These are phyloP conservation scores for Adansonia digitata DNA, from an alignment of 345 rosid genomes.

Conservation along the genomic window DNA sequence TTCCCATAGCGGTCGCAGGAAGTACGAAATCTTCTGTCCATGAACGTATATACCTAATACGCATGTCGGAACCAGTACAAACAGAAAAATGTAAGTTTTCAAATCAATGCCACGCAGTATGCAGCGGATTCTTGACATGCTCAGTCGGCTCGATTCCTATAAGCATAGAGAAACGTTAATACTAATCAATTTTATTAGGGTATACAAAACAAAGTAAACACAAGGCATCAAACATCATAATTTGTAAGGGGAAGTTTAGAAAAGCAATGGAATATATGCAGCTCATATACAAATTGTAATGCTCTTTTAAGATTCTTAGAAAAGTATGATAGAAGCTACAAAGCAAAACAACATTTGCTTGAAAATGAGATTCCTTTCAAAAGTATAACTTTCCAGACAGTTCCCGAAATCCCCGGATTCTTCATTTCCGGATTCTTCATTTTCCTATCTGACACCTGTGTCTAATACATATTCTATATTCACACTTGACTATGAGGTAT, in stretches of 20 bases:
- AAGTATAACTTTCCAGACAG: no score
- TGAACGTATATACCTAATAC: constrained; percentile 42
- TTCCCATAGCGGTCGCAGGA: constrained; percentile 44
- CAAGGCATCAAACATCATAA: background rate
- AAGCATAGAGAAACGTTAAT: constrained; percentile 1
- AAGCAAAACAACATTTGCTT: background rate
- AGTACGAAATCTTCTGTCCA: constrained; percentile 45
- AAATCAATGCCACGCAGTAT: constrained; percentile 84
- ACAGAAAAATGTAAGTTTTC: constrained; percentile 57
- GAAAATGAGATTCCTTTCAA: background rate
- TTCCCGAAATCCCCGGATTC: no score
- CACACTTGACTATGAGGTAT: no score
- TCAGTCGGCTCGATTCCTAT: constrained; percentile 75
- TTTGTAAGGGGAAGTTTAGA: background rate
- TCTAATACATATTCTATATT: no score
- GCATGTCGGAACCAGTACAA: constrained; percentile 65
- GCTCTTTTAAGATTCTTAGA: background rate
- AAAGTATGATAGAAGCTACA: background rate
- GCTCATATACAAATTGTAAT: background rate
- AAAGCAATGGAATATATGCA: constrained; percentile 1
- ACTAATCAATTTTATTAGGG: constrained; percentile 8
- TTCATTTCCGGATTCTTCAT: no score
- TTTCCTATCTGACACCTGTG: no score
- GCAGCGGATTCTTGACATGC: constrained; percentile 87
- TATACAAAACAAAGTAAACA: background rate